Evolutionary conservation across 2,329 filamentous ascomycete species (phyloP).

Genomic region (Colletotrichum abscissum): DNA sequence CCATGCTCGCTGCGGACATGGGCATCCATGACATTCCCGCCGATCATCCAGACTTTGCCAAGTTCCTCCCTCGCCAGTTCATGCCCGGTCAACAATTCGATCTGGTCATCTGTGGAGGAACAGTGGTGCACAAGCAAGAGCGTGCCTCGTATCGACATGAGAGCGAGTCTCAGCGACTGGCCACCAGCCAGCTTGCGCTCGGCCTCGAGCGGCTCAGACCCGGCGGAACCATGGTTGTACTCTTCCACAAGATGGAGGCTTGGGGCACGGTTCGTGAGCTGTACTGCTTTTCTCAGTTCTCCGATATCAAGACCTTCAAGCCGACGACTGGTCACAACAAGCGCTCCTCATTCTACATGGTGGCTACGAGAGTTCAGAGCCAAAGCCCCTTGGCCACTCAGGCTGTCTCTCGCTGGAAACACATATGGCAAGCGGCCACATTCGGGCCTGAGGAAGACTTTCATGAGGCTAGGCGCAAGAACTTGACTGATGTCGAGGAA

Average conservation of each 20-base stretch:
- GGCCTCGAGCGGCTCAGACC: slow-evolving; percentile 56
- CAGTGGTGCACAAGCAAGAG: slow-evolving; percentile 41
- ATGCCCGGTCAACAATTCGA: slow-evolving; percentile 46
- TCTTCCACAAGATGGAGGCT: slow-evolving; percentile 60
- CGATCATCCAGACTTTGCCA: slow-evolving; percentile 44
- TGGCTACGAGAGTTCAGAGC: slow-evolving; percentile 56
- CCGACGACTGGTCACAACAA: slow-evolving; percentile 51
- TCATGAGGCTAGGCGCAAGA: neutral
- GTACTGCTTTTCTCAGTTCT: slow-evolving; percentile 53
- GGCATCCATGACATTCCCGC: slow-evolving; percentile 45
- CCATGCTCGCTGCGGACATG: slow-evolving; percentile 61
- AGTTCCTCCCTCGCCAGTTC: slow-evolving; percentile 44
- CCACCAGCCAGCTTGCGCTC: slow-evolving; percentile 53
- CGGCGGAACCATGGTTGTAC: slow-evolving; percentile 62
- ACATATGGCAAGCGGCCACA: slow-evolving; percentile 51
- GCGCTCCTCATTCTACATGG: slow-evolving; percentile 64
- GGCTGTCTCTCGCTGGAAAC: slow-evolving; percentile 54
- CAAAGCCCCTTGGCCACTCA: slow-evolving; percentile 42
- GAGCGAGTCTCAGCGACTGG: slow-evolving; percentile 51
- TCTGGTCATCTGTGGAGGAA: slow-evolving; percentile 59
- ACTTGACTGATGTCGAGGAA: slow-evolving; percentile 37
- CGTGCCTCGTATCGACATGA: slow-evolving; percentile 45
- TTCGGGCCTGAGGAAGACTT: slow-evolving; percentile 47
- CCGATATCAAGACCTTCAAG: slow-evolving; percentile 57
- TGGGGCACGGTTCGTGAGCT: slow-evolving; percentile 52